These are phyloP conservation scores for Scheffersomyces stipitis DNA, from an alignment of 805 yeast genomes.

Conservation along the genomic window DNA sequence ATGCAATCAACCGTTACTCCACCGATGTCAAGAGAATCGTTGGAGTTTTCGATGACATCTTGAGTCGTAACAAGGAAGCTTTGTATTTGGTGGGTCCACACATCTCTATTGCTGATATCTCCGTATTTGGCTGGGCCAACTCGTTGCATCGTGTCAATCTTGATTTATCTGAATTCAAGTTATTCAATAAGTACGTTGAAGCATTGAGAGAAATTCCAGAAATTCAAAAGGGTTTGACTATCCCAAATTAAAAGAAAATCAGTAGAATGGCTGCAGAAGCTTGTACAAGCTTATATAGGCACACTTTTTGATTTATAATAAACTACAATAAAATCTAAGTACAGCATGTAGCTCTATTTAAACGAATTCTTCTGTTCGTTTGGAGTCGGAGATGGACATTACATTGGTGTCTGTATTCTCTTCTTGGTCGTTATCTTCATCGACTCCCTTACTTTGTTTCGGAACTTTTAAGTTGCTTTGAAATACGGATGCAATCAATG, in stretches of 20 bases:
- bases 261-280: no score
- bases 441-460: background rate
- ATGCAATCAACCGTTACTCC: conserved; percentile 51
- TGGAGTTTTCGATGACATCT: conserved; percentile 53
- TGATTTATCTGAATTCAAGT: conserved; percentile 40
- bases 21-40: conserved; percentile 54
- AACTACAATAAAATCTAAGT: no score
- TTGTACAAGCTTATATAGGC: no score
- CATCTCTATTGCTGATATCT: conserved; percentile 59
- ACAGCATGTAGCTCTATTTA: no score
- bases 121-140: conserved; percentile 46
- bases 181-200: conserved; percentile 40
- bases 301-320: no score
- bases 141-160: conserved; percentile 17
- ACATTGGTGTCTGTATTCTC: background rate
- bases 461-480: background rate
- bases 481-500: background rate
- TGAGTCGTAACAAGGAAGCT: conserved; percentile 41
- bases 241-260: conserved; percentile 7
- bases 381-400: no score
- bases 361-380: no score
- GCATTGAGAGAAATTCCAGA: conserved; percentile 31
- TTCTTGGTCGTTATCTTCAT: background rate
- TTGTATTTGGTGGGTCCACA: conserved; percentile 58
- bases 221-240: conserved; percentile 28